A percentile compares a stretch with the other conserved stretches of the same genome.
These are phyloP conservation scores for Margaritispora aquatica DNA, from an alignment of 495 filamentous ascomycete genomes.

Conservation along the genomic window DNA sequence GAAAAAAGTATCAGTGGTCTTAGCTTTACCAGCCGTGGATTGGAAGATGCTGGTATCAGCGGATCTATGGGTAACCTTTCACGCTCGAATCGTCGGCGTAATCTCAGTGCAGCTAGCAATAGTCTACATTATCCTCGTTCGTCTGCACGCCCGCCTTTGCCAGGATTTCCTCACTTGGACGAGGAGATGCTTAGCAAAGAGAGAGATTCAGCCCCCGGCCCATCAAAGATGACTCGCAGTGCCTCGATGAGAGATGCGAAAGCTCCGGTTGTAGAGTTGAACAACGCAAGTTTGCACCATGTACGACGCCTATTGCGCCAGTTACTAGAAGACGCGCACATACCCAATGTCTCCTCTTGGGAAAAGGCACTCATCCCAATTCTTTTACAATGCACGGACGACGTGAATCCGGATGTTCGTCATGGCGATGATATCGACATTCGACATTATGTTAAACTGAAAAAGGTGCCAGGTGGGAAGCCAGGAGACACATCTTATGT, in stretches of 20 bases:
- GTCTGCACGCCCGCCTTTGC: constrained; percentile 56
- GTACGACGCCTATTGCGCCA: constrained; percentile 80
- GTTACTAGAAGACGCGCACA: constrained; percentile 66
- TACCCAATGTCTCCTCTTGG: constrained; percentile 72
- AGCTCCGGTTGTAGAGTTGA: constrained; percentile 73
- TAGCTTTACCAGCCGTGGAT: constrained; percentile 54
- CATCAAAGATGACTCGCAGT: constrained; percentile 65
- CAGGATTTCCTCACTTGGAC: constrained; percentile 19
- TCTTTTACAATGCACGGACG: constrained; percentile 83
- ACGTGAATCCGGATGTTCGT: constrained; percentile 88
- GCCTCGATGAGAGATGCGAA: constrained; percentile 76
- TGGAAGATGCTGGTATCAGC: constrained; percentile 32
- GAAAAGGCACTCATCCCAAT: constrained; percentile 90
- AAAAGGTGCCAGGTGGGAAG: constrained; percentile 85
- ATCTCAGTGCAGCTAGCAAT: constrained; percentile 67
- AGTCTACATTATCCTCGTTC: constrained; percentile 55
- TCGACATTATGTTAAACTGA: constrained; percentile 96
- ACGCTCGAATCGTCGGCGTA: constrained; percentile 52
- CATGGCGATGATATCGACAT: constrained; percentile 94
- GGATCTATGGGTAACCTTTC: constrained; percentile 22
- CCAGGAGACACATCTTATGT: constrained; percentile 92
- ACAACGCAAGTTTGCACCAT: constrained; percentile 80
- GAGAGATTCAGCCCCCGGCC: constrained; percentile 33
- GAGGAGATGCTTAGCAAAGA: constrained; percentile 13
- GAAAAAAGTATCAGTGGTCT: constrained; percentile 63